Evolutionary conservation across 441 rosid genomes (phyloP), one percentile per base, ranked within the genome.

Genomic region (Jatropha multifida): DNA sequence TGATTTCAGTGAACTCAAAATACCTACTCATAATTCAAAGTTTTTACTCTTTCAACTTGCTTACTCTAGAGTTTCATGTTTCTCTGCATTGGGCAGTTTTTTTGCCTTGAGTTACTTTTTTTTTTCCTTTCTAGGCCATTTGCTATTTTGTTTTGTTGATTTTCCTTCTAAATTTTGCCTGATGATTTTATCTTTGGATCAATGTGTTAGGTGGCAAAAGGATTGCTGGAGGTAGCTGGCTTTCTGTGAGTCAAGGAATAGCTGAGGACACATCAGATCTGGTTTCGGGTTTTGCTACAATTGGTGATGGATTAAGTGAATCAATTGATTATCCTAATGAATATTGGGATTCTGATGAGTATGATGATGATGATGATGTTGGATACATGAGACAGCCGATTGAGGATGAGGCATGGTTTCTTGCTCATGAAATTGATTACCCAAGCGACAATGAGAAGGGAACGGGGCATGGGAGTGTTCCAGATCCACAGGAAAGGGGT

Each of bases 321-420:
- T 88, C 94, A 49, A 83, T 92, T 76, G 99, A 96, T 75, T 92
- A 89, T 76, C 90, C 90, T 38, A 91, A 96, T 74, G 97, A 96
- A 62, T 94, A 94, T 83, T 96, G 99, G 99, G 99, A 96, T 81
- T 96, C 99, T 63, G 99, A 96, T 65, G 98, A 92, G 79, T 96
- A 96, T 80, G 99, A 96, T 6, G 97, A 96, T 5, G 97, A 96
- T 32, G 98, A 94, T 37, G 99, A 96, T 81, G 91, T 91, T 86
- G 99, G 99, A 41, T 96, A 96, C 85, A 89, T 84, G 87, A 92
- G 99, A 84, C 99, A 94, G 69, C 97, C 99, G 38, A 94, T 96
- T 51, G 98, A 92, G 81, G 99, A 94, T 73, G 99, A 96, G 82
- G 79, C 96, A 54, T 96, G 97, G 98, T 96, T 96, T 89, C 89